Evolutionary conservation across 2,329 filamentous ascomycete genomes (phyloP), one percentile per base, ranked within the genome.

Genomic region (Diplodia seriata): DNA sequence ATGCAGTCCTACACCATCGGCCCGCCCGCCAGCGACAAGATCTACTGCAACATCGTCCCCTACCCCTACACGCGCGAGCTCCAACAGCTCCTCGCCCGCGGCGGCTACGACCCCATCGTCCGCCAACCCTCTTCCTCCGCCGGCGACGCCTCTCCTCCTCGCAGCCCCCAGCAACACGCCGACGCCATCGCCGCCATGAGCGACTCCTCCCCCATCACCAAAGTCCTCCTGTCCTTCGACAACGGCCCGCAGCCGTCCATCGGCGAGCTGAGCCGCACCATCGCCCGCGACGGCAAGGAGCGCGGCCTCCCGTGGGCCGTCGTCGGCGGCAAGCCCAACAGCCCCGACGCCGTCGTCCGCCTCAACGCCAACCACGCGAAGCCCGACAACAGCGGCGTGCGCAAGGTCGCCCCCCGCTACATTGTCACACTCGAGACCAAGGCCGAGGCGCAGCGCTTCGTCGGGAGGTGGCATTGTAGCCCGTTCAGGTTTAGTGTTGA

Each of bases 381-480:
- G 36, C 36, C 5, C 18, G 11, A 31, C 5, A 74, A 38, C 71
- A 70, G 75, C 11, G 67, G 77, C 9, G 77, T 77, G 73, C 74
- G 76, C 68, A 74, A 79, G 49, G 71, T 77, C 68, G 80, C 78
- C 53, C 79, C 73, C 43, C 78, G 85, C 50, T 87, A 86, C 78
- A 78, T 90, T 15, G 72, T 90, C 26, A 82, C 84, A 4, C 89
- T 91, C 69, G 74, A 80, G 15, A 84, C 85, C n/a, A 79, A 83
- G 61, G 78, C 79, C 11, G 86, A 87, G 69, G 87, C 87, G 23
- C 82, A 80, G 66, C 76, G 83, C 69, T 87, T 86, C 75, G 79
- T 82, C 3, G 73, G 79, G 57, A 76, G 81, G 68, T 88, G 86
- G 86, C 84, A 88, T 77, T 75, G 82, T 50, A 78, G 79, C 64